Evolutionary conservation across 768 basidiomycete species (phyloP).

Genomic region (Tricholoma sp.): DNA sequence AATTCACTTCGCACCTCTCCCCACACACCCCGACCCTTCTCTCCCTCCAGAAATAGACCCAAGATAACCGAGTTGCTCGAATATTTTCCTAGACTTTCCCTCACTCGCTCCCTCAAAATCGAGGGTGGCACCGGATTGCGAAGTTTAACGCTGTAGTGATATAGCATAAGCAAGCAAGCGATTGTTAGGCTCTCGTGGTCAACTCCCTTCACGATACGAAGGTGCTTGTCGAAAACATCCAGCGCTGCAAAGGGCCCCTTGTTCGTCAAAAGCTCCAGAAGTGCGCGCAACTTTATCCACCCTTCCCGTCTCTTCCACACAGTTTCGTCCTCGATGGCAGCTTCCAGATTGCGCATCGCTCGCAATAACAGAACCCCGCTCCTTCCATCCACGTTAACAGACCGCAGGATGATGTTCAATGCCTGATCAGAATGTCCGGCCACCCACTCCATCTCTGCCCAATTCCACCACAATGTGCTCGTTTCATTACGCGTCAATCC

Average conservation of each 20-base stretch:
- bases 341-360: conserved; percentile 60
- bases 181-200: conserved; percentile 54
- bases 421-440: conserved; percentile 44
- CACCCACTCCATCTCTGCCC: conserved; percentile 85
- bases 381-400: conserved; percentile 47
- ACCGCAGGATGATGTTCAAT: conserved; percentile 47
- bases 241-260: conserved; percentile 34
- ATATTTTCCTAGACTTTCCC: conserved; percentile 50
- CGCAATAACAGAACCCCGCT: conserved; percentile 55
- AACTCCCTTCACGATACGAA: conserved; percentile 18
- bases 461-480: conserved; percentile 69
- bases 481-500: conserved; percentile 28
- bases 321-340: conserved; percentile 25
- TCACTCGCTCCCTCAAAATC: conserved; percentile 52
- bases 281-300: conserved; percentile 61
- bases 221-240: conserved; percentile 34
- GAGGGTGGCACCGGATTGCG: conserved; percentile 54
- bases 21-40: conserved; percentile 78
- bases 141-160: conserved; percentile 50
- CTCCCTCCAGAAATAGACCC: conserved; percentile 70
- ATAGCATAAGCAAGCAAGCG: conserved; percentile 53
- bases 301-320: conserved; percentile 55
- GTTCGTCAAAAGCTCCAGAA: conserved; percentile 58
- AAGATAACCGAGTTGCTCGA: conserved; percentile 69
- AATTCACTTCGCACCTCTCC: conserved; percentile 58